phyloP scores from a whole-genome alignment of 2,329 filamentous ascomycete species.

The Pseudogymnoascus sp. region DNA sequence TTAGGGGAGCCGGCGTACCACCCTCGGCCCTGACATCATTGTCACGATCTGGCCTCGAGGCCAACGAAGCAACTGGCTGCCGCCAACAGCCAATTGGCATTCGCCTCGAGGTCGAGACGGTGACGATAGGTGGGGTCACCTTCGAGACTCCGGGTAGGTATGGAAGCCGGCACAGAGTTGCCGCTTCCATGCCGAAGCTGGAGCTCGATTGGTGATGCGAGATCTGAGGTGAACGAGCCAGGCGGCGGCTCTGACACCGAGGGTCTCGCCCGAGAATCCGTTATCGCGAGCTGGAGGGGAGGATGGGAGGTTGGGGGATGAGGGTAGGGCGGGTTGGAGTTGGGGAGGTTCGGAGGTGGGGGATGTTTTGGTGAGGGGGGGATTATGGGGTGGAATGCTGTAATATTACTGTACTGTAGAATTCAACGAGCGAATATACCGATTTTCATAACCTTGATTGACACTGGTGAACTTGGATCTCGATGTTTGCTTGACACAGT shows the following conservation, averaged over 20 bases:
- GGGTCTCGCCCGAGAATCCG: neutral
- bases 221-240: neutral
- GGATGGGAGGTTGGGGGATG: neutral
- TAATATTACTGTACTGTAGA: neutral
- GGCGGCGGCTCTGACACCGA: neutral
- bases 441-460: neutral
- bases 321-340: neutral
- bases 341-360: neutral
- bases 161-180: slow-evolving; percentile 2
- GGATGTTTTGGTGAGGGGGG: neutral
- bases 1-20: slow-evolving; percentile 1
- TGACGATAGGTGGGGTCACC: slow-evolving; percentile 7
- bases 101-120: neutral
- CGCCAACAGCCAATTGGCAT: neutral
- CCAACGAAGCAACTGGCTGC: slow-evolving; percentile 2
- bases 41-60: neutral
- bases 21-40: neutral
- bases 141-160: slow-evolving; percentile 13
- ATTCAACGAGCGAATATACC: neutral
- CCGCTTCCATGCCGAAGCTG: neutral
- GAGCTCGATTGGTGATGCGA: neutral
- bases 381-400: neutral
- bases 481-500: neutral
- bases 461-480: neutral
- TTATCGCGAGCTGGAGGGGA: neutral